Conservation (phyloP, 345 rosid genomes). For the Geranium rotundifolium region DNA sequence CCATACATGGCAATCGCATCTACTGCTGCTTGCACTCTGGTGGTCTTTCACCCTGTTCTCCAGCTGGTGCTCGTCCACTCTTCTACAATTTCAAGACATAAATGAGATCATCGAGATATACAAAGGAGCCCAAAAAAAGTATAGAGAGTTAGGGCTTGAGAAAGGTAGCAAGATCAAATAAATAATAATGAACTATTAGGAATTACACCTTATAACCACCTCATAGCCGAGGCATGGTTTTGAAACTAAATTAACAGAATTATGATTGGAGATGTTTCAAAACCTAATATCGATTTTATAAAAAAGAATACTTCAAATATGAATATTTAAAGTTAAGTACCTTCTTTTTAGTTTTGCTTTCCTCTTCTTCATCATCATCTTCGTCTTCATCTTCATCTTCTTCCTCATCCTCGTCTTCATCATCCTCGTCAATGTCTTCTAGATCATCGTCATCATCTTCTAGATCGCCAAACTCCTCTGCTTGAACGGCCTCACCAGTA, state of each 20-base stretch:
- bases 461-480: slow-evolving; percentile 38
- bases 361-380: slow-evolving; percentile 44
- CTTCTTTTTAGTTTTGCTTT: slow-evolving; percentile 39
- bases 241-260: background rate
- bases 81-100: slow-evolving; percentile 26
- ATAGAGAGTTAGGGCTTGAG: no score
- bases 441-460: slow-evolving; percentile 40
- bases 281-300: background rate
- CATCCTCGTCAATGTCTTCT: slow-evolving; percentile 30
- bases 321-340: slow-evolving; percentile 9
- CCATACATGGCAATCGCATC: slow-evolving; percentile 3
- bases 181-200: no score
- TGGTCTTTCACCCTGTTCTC: slow-evolving; percentile 69
- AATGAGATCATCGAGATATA: no score
- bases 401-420: slow-evolving; percentile 29
- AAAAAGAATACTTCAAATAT: background rate
- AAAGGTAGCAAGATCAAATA: no score
- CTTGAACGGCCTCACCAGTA: slow-evolving; percentile 88
- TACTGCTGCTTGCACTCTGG: slow-evolving; percentile 98
- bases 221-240: slow-evolving; percentile 32
- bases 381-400: slow-evolving; percentile 41
- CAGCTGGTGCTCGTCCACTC: slow-evolving; percentile 37
- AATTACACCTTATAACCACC: slow-evolving; percentile 42
- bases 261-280: slow-evolving; percentile 6
- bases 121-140: no score